Conservation (phyloP, 2,329 filamentous ascomycete genomes). For the Cryphonectria carpinicola region DNA sequence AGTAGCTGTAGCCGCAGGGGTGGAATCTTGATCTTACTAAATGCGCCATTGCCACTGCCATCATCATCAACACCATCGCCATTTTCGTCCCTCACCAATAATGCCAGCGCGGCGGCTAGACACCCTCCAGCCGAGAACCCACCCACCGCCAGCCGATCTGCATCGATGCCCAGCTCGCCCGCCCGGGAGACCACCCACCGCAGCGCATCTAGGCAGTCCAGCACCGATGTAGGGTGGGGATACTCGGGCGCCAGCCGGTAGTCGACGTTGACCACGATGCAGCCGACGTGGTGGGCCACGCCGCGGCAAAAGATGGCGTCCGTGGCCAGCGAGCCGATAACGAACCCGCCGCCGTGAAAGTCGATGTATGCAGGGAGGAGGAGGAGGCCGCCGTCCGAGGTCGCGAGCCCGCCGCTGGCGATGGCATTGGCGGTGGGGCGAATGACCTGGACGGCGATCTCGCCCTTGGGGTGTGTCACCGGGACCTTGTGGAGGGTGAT, state of each 20-base stretch:
- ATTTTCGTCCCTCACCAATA: conserved; percentile 20
- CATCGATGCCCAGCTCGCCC: conserved; percentile 18
- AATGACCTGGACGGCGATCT: conserved; percentile 23
- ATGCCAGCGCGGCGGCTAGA: conserved; percentile 21
- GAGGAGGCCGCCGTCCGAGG: conserved; percentile 1
- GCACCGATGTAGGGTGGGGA: conserved; percentile 22
- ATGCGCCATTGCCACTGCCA: background rate
- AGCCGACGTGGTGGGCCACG: conserved; percentile 23
- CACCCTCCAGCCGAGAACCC: conserved; percentile 26
- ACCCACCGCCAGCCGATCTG: conserved; percentile 19
- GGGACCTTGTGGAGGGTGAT: conserved; percentile 13
- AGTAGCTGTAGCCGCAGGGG: conserved; percentile 40
- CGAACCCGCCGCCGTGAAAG: conserved; percentile 28
- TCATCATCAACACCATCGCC: background rate
- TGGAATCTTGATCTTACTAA: conserved; percentile 29
- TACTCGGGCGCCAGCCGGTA: conserved; percentile 24
- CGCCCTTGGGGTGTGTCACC: conserved; percentile 16
- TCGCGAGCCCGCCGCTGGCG: conserved; percentile 11
- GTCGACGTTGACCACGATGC: conserved; percentile 24
- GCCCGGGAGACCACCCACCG: conserved; percentile 38
- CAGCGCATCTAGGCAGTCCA: conserved; percentile 30
- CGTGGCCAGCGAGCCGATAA: conserved; percentile 18
- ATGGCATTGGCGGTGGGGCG: conserved; percentile 19
- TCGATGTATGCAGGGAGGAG: conserved; percentile 24
- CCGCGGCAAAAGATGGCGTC: conserved; percentile 24